phyloP scores from a whole-genome alignment of 768 basidiomycete species.

The Candolleomyces eurysporus region DNA sequence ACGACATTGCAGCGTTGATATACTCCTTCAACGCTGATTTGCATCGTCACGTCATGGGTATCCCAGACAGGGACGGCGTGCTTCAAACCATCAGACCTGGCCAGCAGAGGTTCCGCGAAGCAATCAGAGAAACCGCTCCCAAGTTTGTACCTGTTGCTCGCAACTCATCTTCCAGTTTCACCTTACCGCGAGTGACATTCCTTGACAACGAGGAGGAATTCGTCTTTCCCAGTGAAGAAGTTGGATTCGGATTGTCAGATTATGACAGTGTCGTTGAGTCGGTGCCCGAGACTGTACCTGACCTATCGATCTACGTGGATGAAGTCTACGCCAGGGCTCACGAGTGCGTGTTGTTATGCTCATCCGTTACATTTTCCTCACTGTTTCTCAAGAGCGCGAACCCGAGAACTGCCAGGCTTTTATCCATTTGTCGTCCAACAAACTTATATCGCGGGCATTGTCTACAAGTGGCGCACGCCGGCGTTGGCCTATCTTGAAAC shows the following conservation, averaged over 20 bases:
- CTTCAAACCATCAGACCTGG: constrained; percentile 53
- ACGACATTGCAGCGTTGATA: constrained; percentile 51
- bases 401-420: constrained; percentile 67
- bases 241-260: too few relatives aligned
- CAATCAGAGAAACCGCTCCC: constrained; percentile 54
- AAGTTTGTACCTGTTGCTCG: constrained; percentile 51
- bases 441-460: constrained; percentile 44
- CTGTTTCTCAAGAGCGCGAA: constrained; percentile 53
- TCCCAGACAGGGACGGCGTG: constrained; percentile 49
- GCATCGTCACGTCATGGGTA: constrained; percentile 46
- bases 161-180: constrained; percentile 7
- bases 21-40: constrained; percentile 47
- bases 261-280: too few relatives aligned
- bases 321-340: not conserved
- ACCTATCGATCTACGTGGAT: not conserved
- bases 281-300: too few relatives aligned
- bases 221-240: too few relatives aligned
- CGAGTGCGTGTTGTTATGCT: not conserved
- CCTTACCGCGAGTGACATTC: constrained; percentile 17
- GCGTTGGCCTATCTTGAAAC: constrained; percentile 41
- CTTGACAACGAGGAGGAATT: constrained; percentile 14
- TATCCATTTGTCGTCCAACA: constrained; percentile 63
- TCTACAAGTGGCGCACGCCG: constrained; percentile 48
- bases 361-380: not conserved
- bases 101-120: constrained; percentile 44